phyloP scores from a whole-genome alignment of 352 stramenopile species.

The Stephanocyclus meneghinianus region DNA sequence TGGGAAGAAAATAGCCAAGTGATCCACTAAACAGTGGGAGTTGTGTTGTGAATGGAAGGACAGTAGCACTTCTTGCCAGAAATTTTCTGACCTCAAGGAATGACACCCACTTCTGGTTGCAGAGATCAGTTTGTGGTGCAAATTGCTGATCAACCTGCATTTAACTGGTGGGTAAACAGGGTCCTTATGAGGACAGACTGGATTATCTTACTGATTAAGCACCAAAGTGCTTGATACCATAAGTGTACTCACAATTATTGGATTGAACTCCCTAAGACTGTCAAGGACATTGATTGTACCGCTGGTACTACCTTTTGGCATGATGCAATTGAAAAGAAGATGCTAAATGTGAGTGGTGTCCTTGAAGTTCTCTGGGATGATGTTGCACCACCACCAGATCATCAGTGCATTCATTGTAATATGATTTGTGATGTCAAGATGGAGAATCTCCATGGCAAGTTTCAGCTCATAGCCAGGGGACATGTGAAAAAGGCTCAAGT shows the following conservation, averaged over 20 bases:
- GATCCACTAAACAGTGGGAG: background rate
- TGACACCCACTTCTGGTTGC: slow-evolving; percentile 52
- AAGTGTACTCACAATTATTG: slow-evolving; percentile 25
- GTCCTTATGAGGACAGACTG: slow-evolving; percentile 37
- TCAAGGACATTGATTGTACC: slow-evolving; percentile 17
- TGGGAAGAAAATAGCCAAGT: background rate
- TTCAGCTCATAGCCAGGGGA: slow-evolving; percentile 9
- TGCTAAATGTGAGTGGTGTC: background rate
- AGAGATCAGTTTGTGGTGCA: slow-evolving; percentile 43
- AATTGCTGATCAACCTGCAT: slow-evolving; percentile 51
- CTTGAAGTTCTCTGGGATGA: slow-evolving; percentile 24
- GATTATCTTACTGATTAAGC: slow-evolving; percentile 30
- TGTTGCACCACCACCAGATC: slow-evolving; percentile 4
- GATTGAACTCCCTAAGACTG: slow-evolving; percentile 25
- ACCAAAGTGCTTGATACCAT: background rate
- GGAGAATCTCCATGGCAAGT: slow-evolving; percentile 28
- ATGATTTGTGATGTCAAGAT: slow-evolving; percentile 59
- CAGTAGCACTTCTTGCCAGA: slow-evolving; percentile 24
- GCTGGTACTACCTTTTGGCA: background rate
- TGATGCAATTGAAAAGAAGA: slow-evolving; percentile 6
- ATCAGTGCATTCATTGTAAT: slow-evolving; percentile 33
- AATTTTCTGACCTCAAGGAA: slow-evolving; percentile 44
- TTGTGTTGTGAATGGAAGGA: background rate
- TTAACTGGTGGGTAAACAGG: slow-evolving; percentile 49
- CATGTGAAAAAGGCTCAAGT: background rate